Conservation (phyloP, 192 early-diverging fungal species). For the Geranomyces variabilis region DNA sequence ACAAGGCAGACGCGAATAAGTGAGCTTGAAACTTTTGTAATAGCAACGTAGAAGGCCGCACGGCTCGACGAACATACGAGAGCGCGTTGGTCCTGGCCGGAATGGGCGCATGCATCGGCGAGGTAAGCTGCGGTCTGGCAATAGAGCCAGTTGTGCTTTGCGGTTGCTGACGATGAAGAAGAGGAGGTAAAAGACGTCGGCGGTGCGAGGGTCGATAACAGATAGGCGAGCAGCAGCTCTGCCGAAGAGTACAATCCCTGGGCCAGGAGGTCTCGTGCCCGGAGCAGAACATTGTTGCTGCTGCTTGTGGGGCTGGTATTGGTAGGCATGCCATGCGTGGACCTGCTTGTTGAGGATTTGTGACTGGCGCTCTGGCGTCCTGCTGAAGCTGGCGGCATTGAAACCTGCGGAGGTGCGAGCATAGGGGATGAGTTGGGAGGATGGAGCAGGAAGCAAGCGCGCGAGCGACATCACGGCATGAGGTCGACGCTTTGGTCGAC, state of each 20-base stretch:
- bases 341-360: no score
- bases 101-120: background rate
- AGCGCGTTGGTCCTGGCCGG: slow-evolving; percentile 2
- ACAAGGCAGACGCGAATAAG: no score
- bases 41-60: no score
- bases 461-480: no score
- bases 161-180: background rate
- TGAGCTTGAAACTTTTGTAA: no score
- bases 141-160: background rate
- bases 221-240: slow-evolving; percentile 3
- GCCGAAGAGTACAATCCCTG: background rate
- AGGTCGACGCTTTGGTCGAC: no score
- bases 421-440: no score
- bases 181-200: background rate
- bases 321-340: background rate
- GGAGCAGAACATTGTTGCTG: background rate
- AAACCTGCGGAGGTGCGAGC: no score
- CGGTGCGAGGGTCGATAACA: background rate
- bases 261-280: background rate
- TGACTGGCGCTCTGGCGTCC: no score
- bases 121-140: background rate
- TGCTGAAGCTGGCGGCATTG: no score
- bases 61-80: background rate
- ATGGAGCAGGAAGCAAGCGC: no score
- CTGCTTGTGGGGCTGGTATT: background rate